Evolutionary conservation across 2,329 filamentous ascomycete species (phyloP).

Genomic region (Phaeoacremonium minimum): DNA sequence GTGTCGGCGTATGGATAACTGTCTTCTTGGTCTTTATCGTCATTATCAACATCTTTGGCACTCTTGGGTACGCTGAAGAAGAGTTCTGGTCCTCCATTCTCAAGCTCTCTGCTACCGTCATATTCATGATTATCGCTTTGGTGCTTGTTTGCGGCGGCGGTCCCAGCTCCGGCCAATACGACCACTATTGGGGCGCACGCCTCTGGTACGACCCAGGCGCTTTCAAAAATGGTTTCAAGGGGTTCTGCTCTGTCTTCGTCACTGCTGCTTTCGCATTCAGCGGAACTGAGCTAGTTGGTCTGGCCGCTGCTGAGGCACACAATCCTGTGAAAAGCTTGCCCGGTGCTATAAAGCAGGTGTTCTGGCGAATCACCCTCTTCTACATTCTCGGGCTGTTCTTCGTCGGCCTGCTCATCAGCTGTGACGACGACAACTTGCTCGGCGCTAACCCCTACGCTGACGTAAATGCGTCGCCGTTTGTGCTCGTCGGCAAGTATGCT

Average conservation of each 20-base stretch:
- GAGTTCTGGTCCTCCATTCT: conserved; percentile 55
- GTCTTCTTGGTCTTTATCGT: conserved; percentile 49
- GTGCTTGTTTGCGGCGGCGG: conserved; percentile 58
- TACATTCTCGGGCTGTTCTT: conserved; percentile 50
- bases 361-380: conserved; percentile 54
- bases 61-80: conserved; percentile 52
- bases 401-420: conserved; percentile 44
- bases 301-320: conserved; percentile 66
- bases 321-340: conserved; percentile 73
- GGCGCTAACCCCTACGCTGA: conserved; percentile 39
- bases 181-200: conserved; percentile 43
- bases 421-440: conserved; percentile 41
- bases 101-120: conserved; percentile 53
- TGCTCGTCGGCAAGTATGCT: conserved; percentile 51
- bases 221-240: conserved; percentile 72
- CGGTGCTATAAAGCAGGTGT: conserved; percentile 76
- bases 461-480: conserved; percentile 48
- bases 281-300: conserved; percentile 70
- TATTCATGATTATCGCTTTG: conserved; percentile 61
- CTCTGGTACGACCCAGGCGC: conserved; percentile 47
- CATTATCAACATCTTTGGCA: conserved; percentile 52
- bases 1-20: conserved; percentile 48
- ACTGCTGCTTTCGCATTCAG: conserved; percentile 71
- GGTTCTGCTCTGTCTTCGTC: conserved; percentile 68
- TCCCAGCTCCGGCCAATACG: conserved; percentile 39